phyloP scores from a whole-genome alignment of 768 basidiomycete species.

The Mycena vitilis region DNA sequence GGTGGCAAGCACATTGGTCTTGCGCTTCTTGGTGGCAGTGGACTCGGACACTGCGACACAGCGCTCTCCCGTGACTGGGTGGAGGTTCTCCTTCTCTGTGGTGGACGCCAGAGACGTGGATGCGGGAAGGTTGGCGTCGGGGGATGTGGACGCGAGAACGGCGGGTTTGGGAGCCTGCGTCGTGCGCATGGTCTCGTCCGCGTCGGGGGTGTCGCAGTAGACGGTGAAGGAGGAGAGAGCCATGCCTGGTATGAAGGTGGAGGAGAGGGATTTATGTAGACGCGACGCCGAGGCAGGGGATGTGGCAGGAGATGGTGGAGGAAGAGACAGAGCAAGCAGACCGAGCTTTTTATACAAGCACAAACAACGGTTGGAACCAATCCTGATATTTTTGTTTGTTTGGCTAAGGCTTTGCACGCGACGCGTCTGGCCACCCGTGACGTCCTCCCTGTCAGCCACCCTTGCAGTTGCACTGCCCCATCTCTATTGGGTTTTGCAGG shows the following conservation, averaged over 20 bases:
- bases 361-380: not conserved
- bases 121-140: conserved; percentile 38
- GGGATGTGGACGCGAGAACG: conserved; percentile 40
- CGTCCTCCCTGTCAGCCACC: not conserved
- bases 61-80: conserved; percentile 79
- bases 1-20: conserved; percentile 67
- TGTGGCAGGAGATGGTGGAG: not conserved
- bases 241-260: conserved; percentile 48
- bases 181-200: conserved; percentile 50
- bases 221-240: conserved; percentile 71
- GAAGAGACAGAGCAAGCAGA: conserved; percentile 8
- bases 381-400: no score
- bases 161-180: conserved; percentile 37
- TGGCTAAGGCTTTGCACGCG: not conserved
- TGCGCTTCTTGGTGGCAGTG: conserved; percentile 69
- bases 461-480: no score
- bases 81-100: conserved; percentile 82
- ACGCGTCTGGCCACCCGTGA: not conserved
- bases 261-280: not conserved
- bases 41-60: conserved; percentile 50
- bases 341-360: not conserved
- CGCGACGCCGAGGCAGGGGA: not conserved
- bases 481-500: not conserved
- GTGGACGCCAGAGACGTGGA: conserved; percentile 51
- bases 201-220: conserved; percentile 66